Base-by-base conservation (phyloP, 2,329 filamentous ascomycete genomes). In the Sclerotinia borealis region DNA sequence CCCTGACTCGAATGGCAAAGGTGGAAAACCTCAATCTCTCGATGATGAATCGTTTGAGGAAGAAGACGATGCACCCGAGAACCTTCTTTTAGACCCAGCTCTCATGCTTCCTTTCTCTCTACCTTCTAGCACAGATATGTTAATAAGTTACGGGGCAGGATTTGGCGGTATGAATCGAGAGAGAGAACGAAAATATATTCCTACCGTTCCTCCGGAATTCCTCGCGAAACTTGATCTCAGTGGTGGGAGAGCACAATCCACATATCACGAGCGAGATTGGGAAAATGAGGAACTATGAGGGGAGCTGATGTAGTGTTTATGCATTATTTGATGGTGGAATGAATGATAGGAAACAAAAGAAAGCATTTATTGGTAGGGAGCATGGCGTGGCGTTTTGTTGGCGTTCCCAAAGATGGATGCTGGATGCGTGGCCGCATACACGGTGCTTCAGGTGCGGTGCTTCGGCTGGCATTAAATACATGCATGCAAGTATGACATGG, bases 101-200 rank as follows among this genome's bases (percentile, higher is more conserved):
- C 80, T 96, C 65, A 96, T 97, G 83, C 83, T 99, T 31, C 95
- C 95, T 0, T 99, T 99, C 75, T 89, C 90, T n/a, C 80, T 99
- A 34, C 95, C 95, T 1, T 96, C 93, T 1, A 95, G 92, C 63
- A 98, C 93, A 31, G 95, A 99, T 75, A 99, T 99, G 95, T 83
- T 98, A 54, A 86, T 99, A 54, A 93, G 88, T 68, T 99, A 96
- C 72, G 95, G 95, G 0, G 93, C 95, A 15, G 95, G 95, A 0
- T 95, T 98, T 72, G 95, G 95, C 6, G 95, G 95, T 0, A 80
- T 95, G 52, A 96, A 99, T 77, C 84, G 90, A 66, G 95, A 98
- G 77, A 83, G 92, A 63, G 95, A 96, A 76, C 83, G 92, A 68
- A 96, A 96, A 77, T 99, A 99, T 75, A 96, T 96, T 51, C 95